Evolutionary conservation across 257 asterid genomes (phyloP), one percentile per base, ranked within the genome.

Genomic region (Forsythia viridissima): DNA sequence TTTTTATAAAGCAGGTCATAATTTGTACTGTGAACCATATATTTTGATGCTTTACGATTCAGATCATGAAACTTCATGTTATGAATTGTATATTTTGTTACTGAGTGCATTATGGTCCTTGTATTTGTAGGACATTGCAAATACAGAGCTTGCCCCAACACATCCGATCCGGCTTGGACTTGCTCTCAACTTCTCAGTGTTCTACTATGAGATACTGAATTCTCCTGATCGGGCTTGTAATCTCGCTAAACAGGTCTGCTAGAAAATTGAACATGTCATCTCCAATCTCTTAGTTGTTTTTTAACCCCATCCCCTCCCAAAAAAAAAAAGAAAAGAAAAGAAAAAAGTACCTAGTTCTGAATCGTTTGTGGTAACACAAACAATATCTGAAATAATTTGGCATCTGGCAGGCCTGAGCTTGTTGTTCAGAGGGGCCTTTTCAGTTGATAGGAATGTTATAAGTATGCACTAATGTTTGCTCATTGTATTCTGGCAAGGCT

Each of bases 131-230:
- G 97, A 92, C 72, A 92, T 92, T 86, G 96, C 97, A 10, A 89
- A 85, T 75, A 41, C 91, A 2, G 97, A 92, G 73, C 92, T 92
- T 46, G 96, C 97, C 9, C 94, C 97, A 30, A 92, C 97, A 41
- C 97, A 92, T 76, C 97, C 97, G 5, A 92, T 92, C 79, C 92
- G 97, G 43, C 94, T 92, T 41, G 97, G 97, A 36, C 83, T 92
- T 46, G 97, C 97, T 38, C 97, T 92, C 87, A 92, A 92, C 82
- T 92, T 92, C 93, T 91, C 97, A 2, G 97, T 92, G 52, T 92
- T 92, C 77, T 92, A 92, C 88, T 92, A 90, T 68, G 97, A 92
- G 89, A 92, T 92, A 63, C 79, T 91, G 86, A 92, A 91, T 68
- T 91, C 97, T 42, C 97, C 97, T 1, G 97, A 92, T 55, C 91